Base-by-base conservation (phyloP, 495 filamentous ascomycete species). In the Pseudomonodictys pantanalensis region DNA sequence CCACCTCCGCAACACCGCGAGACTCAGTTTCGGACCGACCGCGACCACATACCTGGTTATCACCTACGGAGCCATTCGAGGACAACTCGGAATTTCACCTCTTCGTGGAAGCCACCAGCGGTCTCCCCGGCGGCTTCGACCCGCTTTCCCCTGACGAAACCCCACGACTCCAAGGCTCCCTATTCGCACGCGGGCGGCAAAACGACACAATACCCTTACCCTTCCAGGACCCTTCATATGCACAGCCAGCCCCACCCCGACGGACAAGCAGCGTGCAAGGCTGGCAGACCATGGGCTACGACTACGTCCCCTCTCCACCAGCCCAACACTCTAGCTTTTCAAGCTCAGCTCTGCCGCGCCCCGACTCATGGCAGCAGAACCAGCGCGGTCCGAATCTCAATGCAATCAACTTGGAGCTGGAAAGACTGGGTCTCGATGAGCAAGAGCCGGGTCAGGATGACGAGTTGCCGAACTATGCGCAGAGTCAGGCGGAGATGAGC, bases 391-490 rank as follows among this genome's bases (percentile, higher is more conserved):
- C 60, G 15, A 11, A 26, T 23, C 52, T 63, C 45, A 57, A 63
- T 24, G 46, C 23, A 1, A 47, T 63, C 23, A 63, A 63, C 38
- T 12, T 64, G 39, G 64, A 67, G 33, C 44, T 67, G n/a, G 64
- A 67, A 39, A 46, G 58, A 42, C 32, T 65, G 28, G 64, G 63
- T 0, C 20, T 52, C 18, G 28, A 17, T 11, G 67, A 66, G 0
- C 44, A 66, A 15, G 64, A 63, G 54, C 52, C 41, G 2, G n/a
- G 1, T 15, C 30, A 42, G 9, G 69, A 73, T 22, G 71, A 73
- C 28, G 71, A 73, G 44, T 38, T 71, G 23, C 71, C 71, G n/a
- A 54, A 68, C 49, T 73, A 73, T 46, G 71, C 69, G 29, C 58
- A 67, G 57, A 71, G 69, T 38, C 71, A 73, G 62, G 69, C 69